Evolutionary conservation across 2,329 filamentous ascomycete species (phyloP), one percentile per base, ranked within the genome.

Genomic region (Alternaria ethzedia): DNA sequence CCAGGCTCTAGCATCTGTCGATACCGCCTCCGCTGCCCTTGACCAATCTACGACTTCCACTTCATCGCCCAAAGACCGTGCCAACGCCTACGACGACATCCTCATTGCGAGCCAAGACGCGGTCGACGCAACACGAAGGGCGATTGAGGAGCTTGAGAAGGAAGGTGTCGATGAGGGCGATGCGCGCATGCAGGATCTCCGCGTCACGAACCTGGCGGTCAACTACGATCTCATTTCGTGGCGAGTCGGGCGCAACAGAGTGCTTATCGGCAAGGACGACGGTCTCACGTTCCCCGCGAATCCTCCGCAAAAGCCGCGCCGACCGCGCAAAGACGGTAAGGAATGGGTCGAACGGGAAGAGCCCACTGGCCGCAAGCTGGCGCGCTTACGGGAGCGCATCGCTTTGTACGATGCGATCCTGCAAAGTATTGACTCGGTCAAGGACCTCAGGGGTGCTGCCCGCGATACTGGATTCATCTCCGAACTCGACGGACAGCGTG

Each of bases 201-300:
- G 97, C 70, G 91, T 99, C 62, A 97, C 94, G 4, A 91, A 92
- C 65, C 96, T 96, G 0, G 94, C 95, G 2, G 93, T 98, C 60
- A 97, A 96, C 80, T 98, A 97, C 79, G 92, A 93, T 69, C 89
- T 97, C 80, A 91, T 99, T 60, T 94, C 93, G 75, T 98, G 94
- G 94, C 88, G 96, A 78, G 92, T 98, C 67, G 95, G 95, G 25
- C 90, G 96, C 51, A 98, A 99, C 80, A 87, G 96, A 57, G 91
- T 97, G 0, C 83, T 99, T 65, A 92, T 93, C 55, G 94, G 95
- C n/a, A 83, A 87, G 7, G 86, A 91, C 58, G 95, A 98, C 71
- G 95, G 95, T 4, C 86, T 92, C 15, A 79, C 86, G 1, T 84
- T 89, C 63, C 67, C 81, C 13, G 80, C 83, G 66, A 86, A 87